A percentile compares a stretch with the other conserved stretches of the same genome.
Conservation (phyloP, 2,329 filamentous ascomycete species). For the Domatiomyces catenatus region DNA sequence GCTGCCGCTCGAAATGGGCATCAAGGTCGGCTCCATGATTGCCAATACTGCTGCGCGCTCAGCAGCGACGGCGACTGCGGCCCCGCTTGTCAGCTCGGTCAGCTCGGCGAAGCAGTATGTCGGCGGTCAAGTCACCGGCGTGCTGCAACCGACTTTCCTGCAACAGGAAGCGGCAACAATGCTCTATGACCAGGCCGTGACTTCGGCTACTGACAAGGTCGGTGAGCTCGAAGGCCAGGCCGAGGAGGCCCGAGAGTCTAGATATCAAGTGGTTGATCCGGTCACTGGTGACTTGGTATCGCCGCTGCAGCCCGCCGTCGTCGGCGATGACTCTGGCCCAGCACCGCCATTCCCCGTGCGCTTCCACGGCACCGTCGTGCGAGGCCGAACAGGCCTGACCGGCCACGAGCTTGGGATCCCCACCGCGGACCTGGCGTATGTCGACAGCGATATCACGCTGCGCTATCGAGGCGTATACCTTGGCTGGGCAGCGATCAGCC, state of each 20-base stretch:
- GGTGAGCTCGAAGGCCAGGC: slow-evolving; percentile 19
- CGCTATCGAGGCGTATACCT: slow-evolving; percentile 48
- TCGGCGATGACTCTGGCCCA: slow-evolving; percentile 39
- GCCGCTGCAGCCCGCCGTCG: slow-evolving; percentile 20
- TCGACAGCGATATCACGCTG: slow-evolving; percentile 38
- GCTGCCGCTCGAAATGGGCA: slow-evolving; percentile 50
- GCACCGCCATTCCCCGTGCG: slow-evolving; percentile 38
- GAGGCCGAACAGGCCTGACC: slow-evolving; percentile 28
- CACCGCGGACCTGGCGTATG: slow-evolving; percentile 38
- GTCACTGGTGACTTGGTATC: not conserved
- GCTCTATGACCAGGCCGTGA: slow-evolving; percentile 17
- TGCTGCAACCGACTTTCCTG: slow-evolving; percentile 27
- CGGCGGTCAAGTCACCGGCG: slow-evolving; percentile 25
- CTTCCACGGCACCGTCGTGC: slow-evolving; percentile 35
- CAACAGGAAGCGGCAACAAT: slow-evolving; percentile 16
- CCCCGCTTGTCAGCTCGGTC: slow-evolving; percentile 26
- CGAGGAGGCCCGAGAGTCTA: not conserved
- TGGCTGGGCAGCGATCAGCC: slow-evolving; percentile 41
- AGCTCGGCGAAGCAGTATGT: slow-evolving; percentile 17
- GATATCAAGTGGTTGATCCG: not conserved
- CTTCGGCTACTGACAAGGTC: slow-evolving; percentile 11
- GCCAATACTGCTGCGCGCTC: slow-evolving; percentile 26
- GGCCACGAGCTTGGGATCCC: slow-evolving; percentile 32
- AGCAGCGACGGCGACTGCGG: slow-evolving; percentile 33
- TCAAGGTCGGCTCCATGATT: slow-evolving; percentile 29